Evolutionary conservation across 495 filamentous ascomycete species (phyloP).

Genomic region (Aspergillus incahuasiensis): DNA sequence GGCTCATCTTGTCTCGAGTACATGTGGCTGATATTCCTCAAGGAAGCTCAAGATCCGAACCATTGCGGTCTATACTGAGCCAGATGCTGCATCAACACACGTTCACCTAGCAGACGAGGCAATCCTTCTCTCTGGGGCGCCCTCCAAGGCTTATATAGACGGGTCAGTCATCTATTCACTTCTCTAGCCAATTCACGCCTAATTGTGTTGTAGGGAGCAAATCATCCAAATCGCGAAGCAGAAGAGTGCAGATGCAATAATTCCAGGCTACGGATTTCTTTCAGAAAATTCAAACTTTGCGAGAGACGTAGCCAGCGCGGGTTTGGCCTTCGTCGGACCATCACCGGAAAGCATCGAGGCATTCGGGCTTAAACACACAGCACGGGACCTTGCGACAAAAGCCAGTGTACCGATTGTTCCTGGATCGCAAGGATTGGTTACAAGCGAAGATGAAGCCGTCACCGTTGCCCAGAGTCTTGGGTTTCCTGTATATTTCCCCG

Average conservation of each 20-base stretch:
- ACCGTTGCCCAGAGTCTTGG: slow-evolving; percentile 39
- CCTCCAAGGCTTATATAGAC: slow-evolving; percentile 44
- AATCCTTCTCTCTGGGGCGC: slow-evolving; percentile 42
- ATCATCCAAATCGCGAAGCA: slow-evolving; percentile 47
- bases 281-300: slow-evolving; percentile 58
- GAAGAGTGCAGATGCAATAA: slow-evolving; percentile 42
- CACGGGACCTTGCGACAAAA: slow-evolving; percentile 44
- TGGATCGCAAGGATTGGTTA: slow-evolving; percentile 44
- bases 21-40: background rate
- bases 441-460: slow-evolving; percentile 42
- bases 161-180: slow-evolving; percentile 22
- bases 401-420: slow-evolving; percentile 52
- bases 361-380: slow-evolving; percentile 56
- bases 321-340: slow-evolving; percentile 52
- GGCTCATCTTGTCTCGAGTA: background rate
- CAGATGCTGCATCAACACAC: slow-evolving; percentile 52
- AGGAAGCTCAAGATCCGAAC: slow-evolving; percentile 41
- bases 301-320: slow-evolving; percentile 37
- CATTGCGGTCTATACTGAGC: slow-evolving; percentile 51
- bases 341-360: slow-evolving; percentile 47
- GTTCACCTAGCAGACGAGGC: slow-evolving; percentile 49
- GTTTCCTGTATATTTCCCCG: slow-evolving; percentile 31
- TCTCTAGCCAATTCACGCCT: background rate
- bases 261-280: slow-evolving; percentile 57
- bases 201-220: slow-evolving; percentile 25